Percentiles rank a stretch among this genome's conserved stretches.
phyloP scores from a whole-genome alignment of 306 rosid species.

The Trifolium subterraneum region DNA sequence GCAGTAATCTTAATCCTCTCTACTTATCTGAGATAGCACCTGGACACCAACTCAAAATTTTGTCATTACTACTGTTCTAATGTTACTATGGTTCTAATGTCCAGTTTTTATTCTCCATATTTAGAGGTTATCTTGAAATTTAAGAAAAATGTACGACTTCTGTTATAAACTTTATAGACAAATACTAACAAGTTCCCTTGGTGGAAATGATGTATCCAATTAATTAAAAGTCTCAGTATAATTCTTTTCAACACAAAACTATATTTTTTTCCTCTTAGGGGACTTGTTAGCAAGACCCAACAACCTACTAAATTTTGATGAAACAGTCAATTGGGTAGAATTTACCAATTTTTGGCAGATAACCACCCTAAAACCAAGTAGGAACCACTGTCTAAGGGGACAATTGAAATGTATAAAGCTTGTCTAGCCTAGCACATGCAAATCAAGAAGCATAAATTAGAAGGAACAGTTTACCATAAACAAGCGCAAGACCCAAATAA shows the following conservation, averaged over 20 bases:
- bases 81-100: too few species aligned
- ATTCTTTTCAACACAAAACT: neutral
- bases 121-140: neutral
- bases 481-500: constrained; percentile 27
- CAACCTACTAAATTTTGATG: neutral
- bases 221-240: neutral
- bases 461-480: neutral
- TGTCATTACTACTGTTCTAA: neutral
- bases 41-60: neutral
- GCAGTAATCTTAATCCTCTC: neutral
- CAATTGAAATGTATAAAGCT: constrained; percentile 20
- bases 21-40: neutral
- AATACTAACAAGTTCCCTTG: neutral
- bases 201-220: neutral
- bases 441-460: constrained; percentile 17
- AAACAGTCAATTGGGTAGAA: neutral
- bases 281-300: neutral
- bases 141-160: neutral
- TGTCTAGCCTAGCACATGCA: neutral
- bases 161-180: neutral
- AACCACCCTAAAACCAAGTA: neutral
- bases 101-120: neutral
- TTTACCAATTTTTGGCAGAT: neutral
- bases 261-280: neutral
- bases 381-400: neutral